Evolutionary conservation across 306 rosid species (phyloP), one percentile per base, ranked within the genome.

Genomic region (Gleditsia sinensis): DNA sequence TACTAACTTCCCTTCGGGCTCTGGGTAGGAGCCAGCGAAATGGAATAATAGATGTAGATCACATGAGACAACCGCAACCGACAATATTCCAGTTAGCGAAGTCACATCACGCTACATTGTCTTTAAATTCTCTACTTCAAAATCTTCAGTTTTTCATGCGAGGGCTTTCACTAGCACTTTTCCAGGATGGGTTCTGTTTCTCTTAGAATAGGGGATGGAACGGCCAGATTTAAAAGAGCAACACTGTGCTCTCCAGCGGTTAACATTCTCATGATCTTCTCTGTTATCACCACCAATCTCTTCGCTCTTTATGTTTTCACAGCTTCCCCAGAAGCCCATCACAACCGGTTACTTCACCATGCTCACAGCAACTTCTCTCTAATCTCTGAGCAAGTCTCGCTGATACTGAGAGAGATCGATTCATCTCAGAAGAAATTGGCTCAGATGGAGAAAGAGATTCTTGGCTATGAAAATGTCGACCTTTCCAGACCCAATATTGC

Each of bases 221-320:
- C 97, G 0, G 97, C 96, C 30, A 86, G 98, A 82, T 94, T 94
- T 89, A 83, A 72, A 48, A 87, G 87, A 67, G 96, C 92, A 49
- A 75, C 90, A 0, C 83, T 89, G 0, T 94, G 94, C 61, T 94
- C 98, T 72, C 90, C 97, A 10, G 96, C 92, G 11, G 88, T 88
- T 50, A 91, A 91, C 83, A 81, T 94, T 55, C 89, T 91, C 58
- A 94, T 94, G 98, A 91, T 94, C 49, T 74, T 91, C 76, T 89
- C 92, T 17, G 97, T 94, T 6, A 59, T 94, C 78, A 94, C 94
- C 74, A 94, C 98, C 23, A 94, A 94, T 66, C 96, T 94, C 32
- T 94, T 91, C 75, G 98, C 97, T 40, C 85, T 91, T 33, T 94
- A 94, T 48, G 94, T 97, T 54, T 94, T 94, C 88, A 91, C 96